Conservation (phyloP, 805 yeast species). For the Myxozyma nipponensis region DNA sequence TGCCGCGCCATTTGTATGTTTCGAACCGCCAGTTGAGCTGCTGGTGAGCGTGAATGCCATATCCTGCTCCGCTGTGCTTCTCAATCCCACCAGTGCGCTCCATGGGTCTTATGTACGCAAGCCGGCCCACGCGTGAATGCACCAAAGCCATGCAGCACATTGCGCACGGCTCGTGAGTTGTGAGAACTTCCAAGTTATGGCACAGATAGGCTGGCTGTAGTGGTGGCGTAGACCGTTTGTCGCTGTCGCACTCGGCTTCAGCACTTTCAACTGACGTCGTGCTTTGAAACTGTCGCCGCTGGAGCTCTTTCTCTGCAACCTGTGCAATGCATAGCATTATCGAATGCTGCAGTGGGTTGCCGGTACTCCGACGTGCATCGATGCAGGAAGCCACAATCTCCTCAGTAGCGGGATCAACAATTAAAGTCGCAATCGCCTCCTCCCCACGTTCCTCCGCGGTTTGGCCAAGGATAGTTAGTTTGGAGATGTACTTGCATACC, state of each 20-base stretch:
- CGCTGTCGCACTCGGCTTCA: neutral
- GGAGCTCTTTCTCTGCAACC: conserved; percentile 56
- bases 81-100: conserved; percentile 53
- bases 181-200: conserved; percentile 68
- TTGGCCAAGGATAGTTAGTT: conserved; percentile 29
- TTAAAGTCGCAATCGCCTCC: conserved; percentile 54
- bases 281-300: conserved; percentile 37
- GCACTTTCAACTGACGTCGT: neutral
- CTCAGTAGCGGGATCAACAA: conserved; percentile 55
- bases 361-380: conserved; percentile 41
- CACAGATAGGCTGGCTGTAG: conserved; percentile 56
- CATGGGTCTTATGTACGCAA: conserved; percentile 56
- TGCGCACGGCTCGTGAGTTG: conserved; percentile 93
- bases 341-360: conserved; percentile 65
- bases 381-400: conserved; percentile 40
- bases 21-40: conserved; percentile 85
- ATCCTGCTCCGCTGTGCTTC: conserved; percentile 57
- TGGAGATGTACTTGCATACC: conserved; percentile 39
- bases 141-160: conserved; percentile 97
- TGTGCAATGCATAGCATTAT: conserved; percentile 64
- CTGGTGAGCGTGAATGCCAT: conserved; percentile 69
- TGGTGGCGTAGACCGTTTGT: neutral
- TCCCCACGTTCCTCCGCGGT: conserved; percentile 4
- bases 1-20: conserved; percentile 66
- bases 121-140: conserved; percentile 75